Evolutionary conservation across 2,329 filamentous ascomycete genomes (phyloP), one percentile per base, ranked within the genome.

Genomic region (Fusarium goolgardi): DNA sequence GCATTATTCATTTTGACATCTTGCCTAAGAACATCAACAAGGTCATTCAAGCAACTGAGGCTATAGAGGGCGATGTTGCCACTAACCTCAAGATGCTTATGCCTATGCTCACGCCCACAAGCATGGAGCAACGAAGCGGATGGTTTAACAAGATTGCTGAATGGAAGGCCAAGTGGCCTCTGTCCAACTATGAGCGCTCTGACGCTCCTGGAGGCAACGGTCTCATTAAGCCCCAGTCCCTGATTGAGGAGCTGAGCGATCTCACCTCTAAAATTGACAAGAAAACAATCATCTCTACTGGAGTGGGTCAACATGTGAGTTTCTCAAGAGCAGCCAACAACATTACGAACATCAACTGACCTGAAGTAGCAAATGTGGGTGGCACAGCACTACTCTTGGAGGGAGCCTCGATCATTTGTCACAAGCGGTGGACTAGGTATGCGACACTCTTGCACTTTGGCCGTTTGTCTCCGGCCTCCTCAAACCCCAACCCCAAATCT

Each of bases 1-100:
- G 96, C 75, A 98, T 99, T 74, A 88, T 98, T 18, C 95, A 99
- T 81, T 98, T 98, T 75, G 95, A 98, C 78, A 95, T 99, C 75
- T 91, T 98, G 91, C 95, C 96, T 74, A 99, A 99, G 90, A 98
- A 99, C 84, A 98, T 98, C 83, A 98, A 98, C 89, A 99, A 98
- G 87, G 94, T 98, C 41, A 91, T 99, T 16, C 93, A 98, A 81
- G 94, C 95, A 10, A 97, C 92, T 41, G 94, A 97, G 82, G 95
- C 96, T 45, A 90, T 98, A 20, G 95, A 97, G 81, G 96, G 96
- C 61, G 95, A 98, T 76, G 93, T 97, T 31, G 89, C 90, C 4
- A 82, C 89, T 20, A 98, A 97, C 79, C 83, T 98, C 34, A 84
- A 84, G 52, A 81, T 87, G 31, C 89, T 98, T 52, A 75, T 98